phyloP scores from a whole-genome alignment of 768 basidiomycete species.

The Cyathus striatus region DNA sequence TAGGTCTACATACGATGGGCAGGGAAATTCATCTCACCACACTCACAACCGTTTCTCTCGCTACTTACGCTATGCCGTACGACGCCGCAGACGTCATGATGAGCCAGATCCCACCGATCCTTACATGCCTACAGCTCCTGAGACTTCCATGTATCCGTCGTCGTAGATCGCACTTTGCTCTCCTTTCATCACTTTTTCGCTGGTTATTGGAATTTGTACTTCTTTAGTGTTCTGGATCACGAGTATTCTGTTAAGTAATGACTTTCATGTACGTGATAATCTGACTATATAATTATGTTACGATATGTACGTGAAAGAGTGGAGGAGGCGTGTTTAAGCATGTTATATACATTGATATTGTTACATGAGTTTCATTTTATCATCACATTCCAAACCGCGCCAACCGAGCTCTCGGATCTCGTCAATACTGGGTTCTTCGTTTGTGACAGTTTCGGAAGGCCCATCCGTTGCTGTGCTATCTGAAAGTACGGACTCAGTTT shows the following conservation, averaged over 20 bases:
- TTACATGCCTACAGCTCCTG: constrained; percentile 24
- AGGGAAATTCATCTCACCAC: constrained; percentile 6
- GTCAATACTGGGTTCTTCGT: constrained; percentile 44
- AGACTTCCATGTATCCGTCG: constrained; percentile 16
- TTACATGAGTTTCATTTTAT: too few relatives aligned
- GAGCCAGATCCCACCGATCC: constrained; percentile 26
- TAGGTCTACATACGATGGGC: background rate
- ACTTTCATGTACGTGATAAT: too few relatives aligned
- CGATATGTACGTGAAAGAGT: too few relatives aligned
- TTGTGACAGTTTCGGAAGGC: constrained; percentile 21
- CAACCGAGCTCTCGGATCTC: constrained; percentile 62
- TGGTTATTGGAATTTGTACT: too few relatives aligned
- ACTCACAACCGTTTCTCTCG: constrained; percentile 46
- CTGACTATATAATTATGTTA: too few relatives aligned
- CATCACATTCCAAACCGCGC: constrained; percentile 56
- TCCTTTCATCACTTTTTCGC: too few relatives aligned
- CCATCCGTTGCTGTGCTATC: constrained; percentile 18
- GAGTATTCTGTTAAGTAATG: too few relatives aligned
- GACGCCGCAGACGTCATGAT: constrained; percentile 21
- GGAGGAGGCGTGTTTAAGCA: too few relatives aligned
- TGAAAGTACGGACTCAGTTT: constrained; percentile 29
- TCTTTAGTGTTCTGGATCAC: too few relatives aligned
- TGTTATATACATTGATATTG: too few relatives aligned
- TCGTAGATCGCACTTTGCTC: too few relatives aligned
- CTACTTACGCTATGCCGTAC: constrained; percentile 49